Percentiles rank a stretch among this genome's conserved stretches.
phyloP scores from a whole-genome alignment of 495 filamentous ascomycete genomes.

The Mytilinidion resinicola region DNA sequence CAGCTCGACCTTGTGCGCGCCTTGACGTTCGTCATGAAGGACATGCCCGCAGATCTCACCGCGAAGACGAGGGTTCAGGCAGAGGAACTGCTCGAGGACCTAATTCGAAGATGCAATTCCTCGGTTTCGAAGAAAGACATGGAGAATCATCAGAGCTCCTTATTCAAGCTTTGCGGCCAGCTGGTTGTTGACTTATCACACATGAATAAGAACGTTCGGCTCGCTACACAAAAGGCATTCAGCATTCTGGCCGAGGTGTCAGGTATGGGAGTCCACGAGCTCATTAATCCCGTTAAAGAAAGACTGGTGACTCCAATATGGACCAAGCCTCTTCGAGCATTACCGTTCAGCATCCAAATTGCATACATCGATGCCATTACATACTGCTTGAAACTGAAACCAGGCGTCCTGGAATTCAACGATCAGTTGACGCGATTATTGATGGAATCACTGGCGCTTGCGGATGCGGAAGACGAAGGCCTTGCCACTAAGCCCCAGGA shows the following conservation, averaged over 20 bases:
- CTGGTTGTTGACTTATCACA: conserved; percentile 84
- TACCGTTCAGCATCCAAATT: conserved; percentile 90
- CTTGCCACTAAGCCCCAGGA: conserved; percentile 79
- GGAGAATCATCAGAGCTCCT: conserved; percentile 54
- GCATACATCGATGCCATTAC: conserved; percentile 97
- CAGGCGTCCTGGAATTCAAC: conserved; percentile 82
- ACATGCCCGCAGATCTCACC: conserved; percentile 87
- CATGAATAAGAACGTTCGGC: conserved; percentile 88
- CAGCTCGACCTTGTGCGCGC: conserved; percentile 81
- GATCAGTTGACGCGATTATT: conserved; percentile 83
- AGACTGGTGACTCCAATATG: conserved; percentile 80
- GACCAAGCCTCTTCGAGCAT: conserved; percentile 83
- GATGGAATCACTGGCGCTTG: conserved; percentile 84
- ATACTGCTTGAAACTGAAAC: conserved; percentile 79
- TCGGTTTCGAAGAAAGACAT: conserved; percentile 69
- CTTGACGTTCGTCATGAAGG: conserved; percentile 92
- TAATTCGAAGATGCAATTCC: conserved; percentile 69
- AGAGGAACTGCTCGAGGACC: conserved; percentile 69
- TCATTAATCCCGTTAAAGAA: conserved; percentile 82
- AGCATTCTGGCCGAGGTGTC: conserved; percentile 71
- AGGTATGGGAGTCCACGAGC: conserved; percentile 70
- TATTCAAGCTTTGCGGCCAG: conserved; percentile 70
- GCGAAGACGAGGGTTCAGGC: conserved; percentile 77
- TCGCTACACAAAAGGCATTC: conserved; percentile 73
- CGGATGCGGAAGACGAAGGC: conserved; percentile 87